Evolutionary conservation across 768 basidiomycete species (phyloP), one percentile per base, ranked within the genome.

Genomic region (Lactarius hengduanensis): DNA sequence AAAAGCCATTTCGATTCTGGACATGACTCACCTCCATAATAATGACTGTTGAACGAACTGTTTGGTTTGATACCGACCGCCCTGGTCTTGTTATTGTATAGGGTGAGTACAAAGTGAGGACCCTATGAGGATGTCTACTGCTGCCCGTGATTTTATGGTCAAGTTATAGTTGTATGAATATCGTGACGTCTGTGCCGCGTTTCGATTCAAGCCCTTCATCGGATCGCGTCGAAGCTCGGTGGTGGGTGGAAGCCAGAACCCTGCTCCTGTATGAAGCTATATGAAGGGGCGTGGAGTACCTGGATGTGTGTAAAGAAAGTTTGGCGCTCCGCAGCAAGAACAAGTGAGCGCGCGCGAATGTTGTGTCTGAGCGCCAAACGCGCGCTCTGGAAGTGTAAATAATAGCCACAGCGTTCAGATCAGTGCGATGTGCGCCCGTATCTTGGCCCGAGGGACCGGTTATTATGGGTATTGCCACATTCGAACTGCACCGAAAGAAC

Each of bases 101-200:
- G 40, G 40, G 34, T n/a, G 61, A 55, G 58, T 36, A 34, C 50
- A 7, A 55, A 18, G 41, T n/a, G 50, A 38, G 62, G 53, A 22
- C 41, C 75, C 3, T 57, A 20, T 53, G 65, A 58, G 28, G 30
- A 58, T 62, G 45, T 75, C 72, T 58, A 43, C 20, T 41, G 50
- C 40, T 80, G 75, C 36, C 62, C 45, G 45, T 57, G 56, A 65
- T 71, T 66, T 56, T 50, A 58, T 40, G 22, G 30, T 18, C 38
- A 18, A 45, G 32, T 43, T 61, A 70, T 57, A 60, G 40, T 63
- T 56, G 69, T 53, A 41, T 47, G 62, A 8, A 50, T 67, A 59
- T 28, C 55, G 66, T 67, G 57, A 63, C 57, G 62, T 67, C 50
- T 63, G 53, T 60, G 66, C 58, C 57, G 66, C 43, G 66, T 67